These are phyloP conservation scores for Imleria badia DNA, from an alignment of 768 basidiomycete species.

Conservation along the genomic window DNA sequence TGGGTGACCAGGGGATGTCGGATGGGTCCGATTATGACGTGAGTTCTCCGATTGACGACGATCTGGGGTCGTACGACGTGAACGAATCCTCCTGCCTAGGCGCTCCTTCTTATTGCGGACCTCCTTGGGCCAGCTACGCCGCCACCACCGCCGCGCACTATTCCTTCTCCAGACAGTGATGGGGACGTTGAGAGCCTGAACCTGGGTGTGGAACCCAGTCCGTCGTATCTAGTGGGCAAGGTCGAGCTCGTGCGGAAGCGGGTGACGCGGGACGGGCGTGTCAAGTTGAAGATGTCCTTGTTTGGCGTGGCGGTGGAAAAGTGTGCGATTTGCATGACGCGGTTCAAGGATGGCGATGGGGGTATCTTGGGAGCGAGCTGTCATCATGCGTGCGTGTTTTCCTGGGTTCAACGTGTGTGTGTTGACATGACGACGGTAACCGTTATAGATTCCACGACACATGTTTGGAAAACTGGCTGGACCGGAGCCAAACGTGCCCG, in stretches of 20 bases:
- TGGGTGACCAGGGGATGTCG: slow-evolving; percentile 44
- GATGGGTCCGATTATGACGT: slow-evolving; percentile 67
- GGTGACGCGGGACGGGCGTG: slow-evolving; percentile 59
- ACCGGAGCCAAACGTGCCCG: slow-evolving; percentile 60
- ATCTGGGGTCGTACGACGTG: slow-evolving; percentile 20
- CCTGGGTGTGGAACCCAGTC: neutral
- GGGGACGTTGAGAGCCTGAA: neutral
- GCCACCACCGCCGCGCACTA: slow-evolving; percentile 6
- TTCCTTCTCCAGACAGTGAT: slow-evolving; percentile 6
- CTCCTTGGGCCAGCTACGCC: slow-evolving; percentile 55
- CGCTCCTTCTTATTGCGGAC: slow-evolving; percentile 57
- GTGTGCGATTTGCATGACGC: slow-evolving; percentile 72
- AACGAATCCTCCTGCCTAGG: slow-evolving; percentile 39
- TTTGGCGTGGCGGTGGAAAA: slow-evolving; percentile 63
- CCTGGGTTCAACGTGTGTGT: neutral
- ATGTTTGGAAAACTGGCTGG: slow-evolving; percentile 64
- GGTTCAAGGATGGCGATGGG: slow-evolving; percentile 59
- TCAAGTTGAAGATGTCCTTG: slow-evolving; percentile 68
- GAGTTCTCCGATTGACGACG: slow-evolving; percentile 35
- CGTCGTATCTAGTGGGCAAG: slow-evolving; percentile 36
- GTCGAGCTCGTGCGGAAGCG: slow-evolving; percentile 62
- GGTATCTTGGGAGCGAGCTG: slow-evolving; percentile 59
- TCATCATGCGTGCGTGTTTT: slow-evolving; percentile 48
- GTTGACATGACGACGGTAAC: neutral
- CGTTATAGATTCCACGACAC: slow-evolving; percentile 53